Percentiles rank a stretch among this genome's conserved stretches.
Evolutionary conservation across 306 rosid species (phyloP).

Genomic region (Fagus crenata): DNA sequence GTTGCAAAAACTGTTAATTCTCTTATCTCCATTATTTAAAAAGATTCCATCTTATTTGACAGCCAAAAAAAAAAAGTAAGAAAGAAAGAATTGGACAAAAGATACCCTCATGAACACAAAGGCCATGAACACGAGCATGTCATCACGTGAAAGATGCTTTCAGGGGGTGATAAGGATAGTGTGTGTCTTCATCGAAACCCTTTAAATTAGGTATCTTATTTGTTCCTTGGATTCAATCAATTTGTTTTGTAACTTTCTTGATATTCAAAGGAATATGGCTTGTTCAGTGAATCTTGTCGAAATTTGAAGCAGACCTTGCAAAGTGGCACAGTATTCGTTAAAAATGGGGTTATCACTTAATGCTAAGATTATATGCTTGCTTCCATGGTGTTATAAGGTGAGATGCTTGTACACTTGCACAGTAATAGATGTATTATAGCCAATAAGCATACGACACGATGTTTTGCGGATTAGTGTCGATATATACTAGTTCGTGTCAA

Average conservation of each 20-base stretch:
- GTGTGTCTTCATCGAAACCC: slow-evolving; percentile 39
- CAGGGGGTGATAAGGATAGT: slow-evolving; percentile 35
- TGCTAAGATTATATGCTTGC: background rate
- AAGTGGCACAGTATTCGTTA: background rate
- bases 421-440: too few species aligned
- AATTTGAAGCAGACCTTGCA: slow-evolving; percentile 2
- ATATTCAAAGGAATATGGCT: slow-evolving; percentile 29
- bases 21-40: slow-evolving; percentile 36
- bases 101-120: slow-evolving; percentile 55
- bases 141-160: slow-evolving; percentile 81
- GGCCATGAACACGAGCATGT: slow-evolving; percentile 57
- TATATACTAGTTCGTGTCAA: too few species aligned
- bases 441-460: too few species aligned
- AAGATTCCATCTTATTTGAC: slow-evolving; percentile 44
- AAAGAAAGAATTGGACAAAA: slow-evolving; percentile 43
- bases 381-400: background rate
- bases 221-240: slow-evolving; percentile 40
- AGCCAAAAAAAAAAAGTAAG: background rate
- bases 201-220: slow-evolving; percentile 42
- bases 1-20: slow-evolving; percentile 21
- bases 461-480: too few species aligned
- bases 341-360: background rate
- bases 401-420: background rate
- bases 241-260: slow-evolving; percentile 24
- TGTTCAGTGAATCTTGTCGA: slow-evolving; percentile 34